Conservation (phyloP, 148 eudicot genomes). For the Talinum fruticosum region DNA sequence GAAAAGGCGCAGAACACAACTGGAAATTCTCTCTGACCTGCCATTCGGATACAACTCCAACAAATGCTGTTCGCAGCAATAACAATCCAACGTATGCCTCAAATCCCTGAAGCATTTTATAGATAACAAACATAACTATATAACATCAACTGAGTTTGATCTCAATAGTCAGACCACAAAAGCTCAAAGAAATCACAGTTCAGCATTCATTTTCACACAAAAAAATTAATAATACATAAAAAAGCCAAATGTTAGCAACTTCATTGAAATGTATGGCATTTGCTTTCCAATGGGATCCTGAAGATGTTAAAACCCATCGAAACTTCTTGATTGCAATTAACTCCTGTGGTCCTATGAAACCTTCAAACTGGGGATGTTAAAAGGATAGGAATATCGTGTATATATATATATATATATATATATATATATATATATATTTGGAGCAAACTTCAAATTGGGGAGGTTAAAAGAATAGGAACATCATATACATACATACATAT, state of each 20-base stretch:
- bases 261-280: background rate
- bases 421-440: no score
- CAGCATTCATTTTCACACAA: background rate
- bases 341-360: no score
- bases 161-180: background rate
- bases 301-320: background rate
- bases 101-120: conserved; percentile 34
- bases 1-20: background rate
- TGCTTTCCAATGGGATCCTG: no score
- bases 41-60: conserved; percentile 49
- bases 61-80: conserved; percentile 41
- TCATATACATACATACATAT: no score
- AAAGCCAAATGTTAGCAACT: no score
- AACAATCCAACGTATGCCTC: conserved; percentile 50
- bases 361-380: no score
- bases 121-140: background rate
- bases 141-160: conserved; percentile 2
- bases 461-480: no score
- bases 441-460: no score
- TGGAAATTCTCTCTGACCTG: conserved; percentile 25
- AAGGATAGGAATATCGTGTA: no score
- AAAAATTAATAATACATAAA: no score
- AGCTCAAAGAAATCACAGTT: background rate
- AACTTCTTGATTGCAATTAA: no score
- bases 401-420: no score